Evolutionary conservation across 176 grass and related monocot species (phyloP), one percentile per base, ranked within the genome.

Genomic region (Microstegium vimineum): DNA sequence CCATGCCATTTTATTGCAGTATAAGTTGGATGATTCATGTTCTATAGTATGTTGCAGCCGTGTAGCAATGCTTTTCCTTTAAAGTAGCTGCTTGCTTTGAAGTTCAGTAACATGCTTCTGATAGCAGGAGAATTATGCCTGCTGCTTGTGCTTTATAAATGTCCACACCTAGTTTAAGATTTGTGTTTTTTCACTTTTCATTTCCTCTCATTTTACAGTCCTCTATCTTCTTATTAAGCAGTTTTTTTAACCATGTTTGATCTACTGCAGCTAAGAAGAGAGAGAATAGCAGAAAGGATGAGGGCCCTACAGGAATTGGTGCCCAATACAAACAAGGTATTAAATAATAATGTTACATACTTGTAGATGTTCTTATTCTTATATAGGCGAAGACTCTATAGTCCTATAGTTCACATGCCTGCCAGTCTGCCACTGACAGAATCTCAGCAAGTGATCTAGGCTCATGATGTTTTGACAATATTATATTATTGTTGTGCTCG

Each of bases 251-350:
- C 38, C 66, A 57, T 79, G 22, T 69, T 66, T 81, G 70, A 80
- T 85, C 56, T 59, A 34, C 42, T 87, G 76, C 88, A 98, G 95
- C 79, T 98, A 84, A 88, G 95, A 79, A 93, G 95, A 91, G 95
- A 98, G 84, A 98, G 85, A 84, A 98, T 98, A 88, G 89, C 92
- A n/a, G 95, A 98, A 89, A 98, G 92, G 89, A 98, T 95, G 91
- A 95, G 92, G 65, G 87, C 89, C 32, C 65, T 98, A 72, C 92
- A 98, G 81, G 95, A 98, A 90, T 80, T 98, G 90, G 95, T 98
- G 76, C 95, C 95, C 77, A 98, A 95, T 83, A 98, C 95, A 75
- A 98, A 95, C 84, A 98, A 98, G 95, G 95, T 98, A 84, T 36
- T 32, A n/a, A n/a, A n/a, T n/a, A n/a, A n/a, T n/a, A 33, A 42